Evolutionary conservation across 2,329 filamentous ascomycete genomes (phyloP).

Genomic region (Orbilia brochopaga): DNA sequence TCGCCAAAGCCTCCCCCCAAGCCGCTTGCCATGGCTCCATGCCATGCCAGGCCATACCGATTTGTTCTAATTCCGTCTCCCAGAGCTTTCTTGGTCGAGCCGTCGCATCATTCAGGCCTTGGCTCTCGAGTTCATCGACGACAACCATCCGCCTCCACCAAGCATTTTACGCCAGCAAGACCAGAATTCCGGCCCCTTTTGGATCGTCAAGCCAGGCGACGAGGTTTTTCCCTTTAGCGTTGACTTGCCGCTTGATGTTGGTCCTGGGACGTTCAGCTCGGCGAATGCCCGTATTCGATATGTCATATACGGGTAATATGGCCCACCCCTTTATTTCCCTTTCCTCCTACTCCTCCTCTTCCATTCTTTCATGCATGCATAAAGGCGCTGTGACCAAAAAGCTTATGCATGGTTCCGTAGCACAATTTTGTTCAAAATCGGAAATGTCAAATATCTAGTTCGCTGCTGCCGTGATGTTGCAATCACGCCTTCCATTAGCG

Average conservation of each 20-base stretch:
- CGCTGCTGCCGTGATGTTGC: slow-evolving; percentile 54
- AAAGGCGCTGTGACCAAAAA: slow-evolving; percentile 15
- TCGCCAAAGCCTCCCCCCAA: slow-evolving; percentile 2
- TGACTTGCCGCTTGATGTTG: slow-evolving; percentile 53
- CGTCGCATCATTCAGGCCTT: slow-evolving; percentile 53
- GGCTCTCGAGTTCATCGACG: slow-evolving; percentile 54
- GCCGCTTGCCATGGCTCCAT: not conserved
- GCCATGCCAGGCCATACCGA: not conserved
- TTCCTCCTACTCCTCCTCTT: slow-evolving; percentile 21
- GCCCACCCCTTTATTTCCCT: not conserved
- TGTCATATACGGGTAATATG: slow-evolving; percentile 54
- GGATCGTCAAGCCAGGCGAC: slow-evolving; percentile 52
- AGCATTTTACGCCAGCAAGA: slow-evolving; percentile 51
- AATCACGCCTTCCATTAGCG: slow-evolving; percentile 53
- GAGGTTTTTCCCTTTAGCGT: slow-evolving; percentile 52
- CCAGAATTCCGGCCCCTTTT: slow-evolving; percentile 52
- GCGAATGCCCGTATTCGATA: slow-evolving; percentile 54
- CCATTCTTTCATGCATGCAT: slow-evolving; percentile 9
- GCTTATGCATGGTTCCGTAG: slow-evolving; percentile 42
- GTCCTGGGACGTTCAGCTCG: slow-evolving; percentile 52
- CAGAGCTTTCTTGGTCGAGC: slow-evolving; percentile 53
- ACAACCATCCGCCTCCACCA: slow-evolving; percentile 53
- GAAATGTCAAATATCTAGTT: slow-evolving; percentile 52
- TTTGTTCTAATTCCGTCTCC: slow-evolving; percentile 14
- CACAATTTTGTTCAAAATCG: slow-evolving; percentile 52